Evolutionary conservation across 768 basidiomycete species (phyloP).

Genomic region (Calvatia gigantea): DNA sequence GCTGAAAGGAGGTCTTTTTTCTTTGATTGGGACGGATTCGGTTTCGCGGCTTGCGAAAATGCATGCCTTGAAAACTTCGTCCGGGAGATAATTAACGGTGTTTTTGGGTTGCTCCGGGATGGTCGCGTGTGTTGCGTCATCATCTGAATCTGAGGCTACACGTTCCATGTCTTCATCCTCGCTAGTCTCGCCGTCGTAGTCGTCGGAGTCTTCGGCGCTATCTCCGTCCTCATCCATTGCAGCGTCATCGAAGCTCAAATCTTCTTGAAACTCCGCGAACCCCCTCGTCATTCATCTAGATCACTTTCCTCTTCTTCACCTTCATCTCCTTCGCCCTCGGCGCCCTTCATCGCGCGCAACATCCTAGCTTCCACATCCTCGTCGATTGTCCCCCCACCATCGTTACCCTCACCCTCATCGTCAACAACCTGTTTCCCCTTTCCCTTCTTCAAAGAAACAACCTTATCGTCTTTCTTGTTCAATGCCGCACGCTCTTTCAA

Average conservation of each 20-base stretch:
- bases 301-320: slow-evolving; percentile 19
- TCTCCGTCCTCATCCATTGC: slow-evolving; percentile 21
- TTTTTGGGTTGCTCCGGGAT: neutral
- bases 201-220: slow-evolving; percentile 21
- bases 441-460: slow-evolving; percentile 4
- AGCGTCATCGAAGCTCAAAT: slow-evolving; percentile 13
- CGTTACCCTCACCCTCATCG: slow-evolving; percentile 11
- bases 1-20: slow-evolving; percentile 20
- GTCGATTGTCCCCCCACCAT: slow-evolving; percentile 13
- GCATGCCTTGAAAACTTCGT: slow-evolving; percentile 62
- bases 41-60: slow-evolving; percentile 23
- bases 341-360: slow-evolving; percentile 40
- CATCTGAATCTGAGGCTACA: slow-evolving; percentile 22
- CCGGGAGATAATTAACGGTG: slow-evolving; percentile 50
- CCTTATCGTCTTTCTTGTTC: slow-evolving; percentile 14
- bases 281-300: slow-evolving; percentile 13
- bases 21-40: slow-evolving; percentile 22
- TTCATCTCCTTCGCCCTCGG: slow-evolving; percentile 23
- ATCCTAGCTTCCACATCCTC: slow-evolving; percentile 26
- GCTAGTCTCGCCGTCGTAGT: slow-evolving; percentile 22
- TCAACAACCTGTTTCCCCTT: neutral
- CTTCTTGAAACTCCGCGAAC: slow-evolving; percentile 11
- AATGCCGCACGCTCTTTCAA: slow-evolving; percentile 45
- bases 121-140: slow-evolving; percentile 21
- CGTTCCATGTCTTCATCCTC: slow-evolving; percentile 22